A percentile compares a stretch with the other conserved stretches of the same genome.
Conservation (phyloP, 2,329 filamentous ascomycete genomes). For the Arthrobotrys megalospora region DNA sequence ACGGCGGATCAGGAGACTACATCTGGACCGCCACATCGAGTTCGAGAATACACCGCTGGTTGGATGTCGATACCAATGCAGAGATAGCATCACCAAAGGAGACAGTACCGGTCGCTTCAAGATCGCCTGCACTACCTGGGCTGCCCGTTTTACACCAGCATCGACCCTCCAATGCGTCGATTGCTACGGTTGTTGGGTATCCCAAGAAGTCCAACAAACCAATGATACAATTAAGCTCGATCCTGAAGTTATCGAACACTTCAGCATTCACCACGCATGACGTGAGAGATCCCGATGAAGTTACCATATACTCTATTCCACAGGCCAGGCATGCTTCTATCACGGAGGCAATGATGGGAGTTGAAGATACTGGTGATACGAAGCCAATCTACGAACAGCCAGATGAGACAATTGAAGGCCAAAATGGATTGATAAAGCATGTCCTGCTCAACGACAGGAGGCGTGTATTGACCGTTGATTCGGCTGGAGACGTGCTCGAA, state of each 20-base stretch:
- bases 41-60: constrained; percentile 93
- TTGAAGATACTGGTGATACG: constrained; percentile 70
- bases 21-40: constrained; percentile 92
- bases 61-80: constrained; percentile 83
- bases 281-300: constrained; percentile 72
- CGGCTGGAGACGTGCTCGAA: constrained; percentile 91
- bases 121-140: constrained; percentile 66
- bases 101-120: constrained; percentile 63
- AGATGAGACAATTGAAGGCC: constrained; percentile 89
- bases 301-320: constrained; percentile 70
- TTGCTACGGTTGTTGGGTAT: constrained; percentile 66
- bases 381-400: constrained; percentile 79
- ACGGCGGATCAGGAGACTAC: constrained; percentile 75
- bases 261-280: constrained; percentile 76
- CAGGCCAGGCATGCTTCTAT: constrained; percentile 71
- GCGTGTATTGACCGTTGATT: constrained; percentile 90
- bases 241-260: constrained; percentile 87
- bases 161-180: constrained; percentile 64
- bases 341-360: constrained; percentile 72
- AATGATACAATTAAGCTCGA: constrained; percentile 79
- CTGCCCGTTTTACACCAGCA: constrained; percentile 67
- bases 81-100: constrained; percentile 72
- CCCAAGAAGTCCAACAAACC: constrained; percentile 71
- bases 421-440: constrained; percentile 95
- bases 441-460: constrained; percentile 90